These are phyloP conservation scores for Micromonas pusilla DNA, from an alignment of 139 green algal genomes.

Conservation along the genomic window DNA sequence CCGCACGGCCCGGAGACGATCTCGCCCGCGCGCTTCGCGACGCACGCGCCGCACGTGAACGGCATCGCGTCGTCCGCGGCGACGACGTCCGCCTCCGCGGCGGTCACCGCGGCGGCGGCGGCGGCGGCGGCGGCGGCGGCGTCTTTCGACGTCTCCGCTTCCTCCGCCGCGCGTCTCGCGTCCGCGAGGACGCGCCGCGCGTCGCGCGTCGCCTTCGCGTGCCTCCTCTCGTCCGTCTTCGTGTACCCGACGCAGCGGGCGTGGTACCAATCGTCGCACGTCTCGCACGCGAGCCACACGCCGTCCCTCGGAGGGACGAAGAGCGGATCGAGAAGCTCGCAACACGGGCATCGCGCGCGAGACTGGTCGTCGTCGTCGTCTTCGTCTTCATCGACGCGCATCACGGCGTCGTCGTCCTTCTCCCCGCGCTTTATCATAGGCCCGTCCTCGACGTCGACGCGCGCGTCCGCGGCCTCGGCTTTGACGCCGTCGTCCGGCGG, in stretches of 20 bases:
- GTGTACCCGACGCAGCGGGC: constrained; percentile 33
- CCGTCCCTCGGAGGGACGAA: too few relatives aligned
- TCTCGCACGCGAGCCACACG: constrained; percentile 35
- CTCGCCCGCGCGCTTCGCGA: neutral
- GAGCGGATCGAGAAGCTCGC: constrained; percentile 24
- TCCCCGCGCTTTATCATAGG: neutral
- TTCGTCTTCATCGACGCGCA: constrained; percentile 10
- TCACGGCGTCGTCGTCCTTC: neutral
- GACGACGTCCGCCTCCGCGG: neutral
- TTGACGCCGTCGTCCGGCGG: neutral
- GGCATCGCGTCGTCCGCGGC: neutral
- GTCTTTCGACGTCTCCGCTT: neutral
- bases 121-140: too few relatives aligned
- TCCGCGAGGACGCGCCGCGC: too few relatives aligned
- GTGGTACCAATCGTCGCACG: constrained; percentile 34
- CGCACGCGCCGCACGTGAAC: constrained; percentile 9
- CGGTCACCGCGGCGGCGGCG: neutral
- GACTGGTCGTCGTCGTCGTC: constrained; percentile 21
- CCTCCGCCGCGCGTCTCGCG: too few relatives aligned
- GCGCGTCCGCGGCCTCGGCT: neutral
- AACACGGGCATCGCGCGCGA: constrained; percentile 30
- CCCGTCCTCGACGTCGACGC: neutral
- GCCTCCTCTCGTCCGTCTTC: neutral
- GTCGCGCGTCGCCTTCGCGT: neutral
- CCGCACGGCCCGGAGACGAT: constrained; percentile 16